Percentiles rank a stretch among this genome's conserved stretches.
Conservation (phyloP, 495 filamentous ascomycete species). For the Xylaria curta region DNA sequence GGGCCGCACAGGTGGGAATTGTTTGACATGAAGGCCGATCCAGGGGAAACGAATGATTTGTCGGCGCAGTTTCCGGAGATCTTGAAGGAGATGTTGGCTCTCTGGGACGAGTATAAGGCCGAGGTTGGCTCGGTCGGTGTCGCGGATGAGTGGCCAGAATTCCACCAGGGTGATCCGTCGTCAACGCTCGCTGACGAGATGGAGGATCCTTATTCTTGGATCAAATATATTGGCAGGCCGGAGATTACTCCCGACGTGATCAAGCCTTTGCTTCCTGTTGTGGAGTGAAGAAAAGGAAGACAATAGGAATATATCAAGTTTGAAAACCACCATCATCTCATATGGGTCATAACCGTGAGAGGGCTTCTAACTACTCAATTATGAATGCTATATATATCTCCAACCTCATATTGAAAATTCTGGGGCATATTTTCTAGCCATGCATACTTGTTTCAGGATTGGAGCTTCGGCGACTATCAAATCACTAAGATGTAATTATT, state of each 20-base stretch:
- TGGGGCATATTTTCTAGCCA: no score
- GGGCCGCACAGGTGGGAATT: conserved; percentile 33
- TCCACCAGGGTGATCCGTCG: conserved; percentile 22
- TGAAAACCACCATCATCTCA: neutral
- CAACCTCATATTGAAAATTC: no score
- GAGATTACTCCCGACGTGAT: conserved; percentile 29
- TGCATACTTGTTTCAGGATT: no score
- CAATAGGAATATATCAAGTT: no score
- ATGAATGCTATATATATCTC: no score
- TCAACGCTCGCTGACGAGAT: conserved; percentile 27
- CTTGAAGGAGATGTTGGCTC: conserved; percentile 36
- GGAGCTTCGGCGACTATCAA: no score
- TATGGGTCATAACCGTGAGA: neutral
- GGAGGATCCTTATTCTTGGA: conserved; percentile 34
- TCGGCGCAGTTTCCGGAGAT: conserved; percentile 32
- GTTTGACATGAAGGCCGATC: conserved; percentile 42
- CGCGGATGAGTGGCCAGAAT: conserved; percentile 28
- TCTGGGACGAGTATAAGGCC: conserved; percentile 43
- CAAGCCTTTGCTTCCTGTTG: conserved; percentile 19
- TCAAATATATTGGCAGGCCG: conserved; percentile 33
- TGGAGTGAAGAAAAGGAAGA: neutral
- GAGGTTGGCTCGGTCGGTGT: conserved; percentile 33
- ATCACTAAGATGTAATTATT: no score
- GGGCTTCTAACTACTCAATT: neutral
- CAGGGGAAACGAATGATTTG: conserved; percentile 42